phyloP scores from a whole-genome alignment of 352 stramenopile species.

The Globisporangium paddicum region DNA sequence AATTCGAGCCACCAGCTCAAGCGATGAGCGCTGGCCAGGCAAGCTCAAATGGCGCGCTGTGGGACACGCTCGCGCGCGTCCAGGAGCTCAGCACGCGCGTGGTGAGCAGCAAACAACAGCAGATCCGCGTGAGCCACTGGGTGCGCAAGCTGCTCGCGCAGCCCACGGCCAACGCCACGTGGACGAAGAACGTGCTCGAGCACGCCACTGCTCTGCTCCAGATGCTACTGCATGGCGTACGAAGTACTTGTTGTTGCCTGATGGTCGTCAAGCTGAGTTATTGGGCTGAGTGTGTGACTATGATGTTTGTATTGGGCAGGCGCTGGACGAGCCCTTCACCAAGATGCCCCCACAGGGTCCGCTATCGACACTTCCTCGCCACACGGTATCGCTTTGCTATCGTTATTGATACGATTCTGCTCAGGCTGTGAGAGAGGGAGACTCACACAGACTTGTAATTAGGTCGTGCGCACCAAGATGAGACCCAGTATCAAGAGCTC shows the following conservation, averaged over 20 bases:
- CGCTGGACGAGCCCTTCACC: slow-evolving; percentile 47
- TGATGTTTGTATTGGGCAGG: slow-evolving; percentile 14
- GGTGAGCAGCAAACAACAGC: slow-evolving; percentile 39
- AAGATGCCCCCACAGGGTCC: slow-evolving; percentile 62
- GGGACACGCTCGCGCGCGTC: slow-evolving; percentile 30
- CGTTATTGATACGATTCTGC: not conserved
- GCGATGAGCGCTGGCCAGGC: not conserved
- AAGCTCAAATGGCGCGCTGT: slow-evolving; percentile 24
- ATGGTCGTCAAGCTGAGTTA: not conserved
- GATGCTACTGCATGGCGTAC: slow-evolving; percentile 52
- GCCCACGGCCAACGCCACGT: slow-evolving; percentile 44
- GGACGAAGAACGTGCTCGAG: slow-evolving; percentile 51
- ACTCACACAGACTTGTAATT: not conserved
- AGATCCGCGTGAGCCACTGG: slow-evolving; percentile 59
- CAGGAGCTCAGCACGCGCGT: slow-evolving; percentile 27
- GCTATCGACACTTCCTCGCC: slow-evolving; percentile 38
- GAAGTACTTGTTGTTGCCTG: not conserved
- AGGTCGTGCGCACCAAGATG: not conserved
- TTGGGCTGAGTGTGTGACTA: not conserved
- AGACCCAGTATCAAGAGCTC: not conserved
- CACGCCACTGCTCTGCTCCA: slow-evolving; percentile 40
- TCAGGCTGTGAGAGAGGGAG: not conserved
- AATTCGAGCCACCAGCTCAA: not conserved
- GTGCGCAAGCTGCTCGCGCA: slow-evolving; percentile 50
- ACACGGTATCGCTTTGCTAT: slow-evolving; percentile 26